Percentiles rank a stretch among this genome's conserved stretches.
Conservation (phyloP, 1,284 basidiomycete species). For the Puccinia coronata region DNA sequence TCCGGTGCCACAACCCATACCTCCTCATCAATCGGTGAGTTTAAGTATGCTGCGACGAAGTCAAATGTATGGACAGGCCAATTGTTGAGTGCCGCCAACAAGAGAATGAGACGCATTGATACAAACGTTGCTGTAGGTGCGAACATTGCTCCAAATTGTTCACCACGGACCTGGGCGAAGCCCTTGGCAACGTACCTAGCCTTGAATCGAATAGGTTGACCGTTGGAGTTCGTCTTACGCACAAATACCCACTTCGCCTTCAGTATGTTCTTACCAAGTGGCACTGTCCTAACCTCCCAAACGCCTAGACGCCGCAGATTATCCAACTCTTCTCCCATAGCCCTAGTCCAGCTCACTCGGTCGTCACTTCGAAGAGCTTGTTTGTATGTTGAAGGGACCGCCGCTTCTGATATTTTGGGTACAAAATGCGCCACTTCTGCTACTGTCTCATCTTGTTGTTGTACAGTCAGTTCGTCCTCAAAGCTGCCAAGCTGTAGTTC, state of each 20-base stretch:
- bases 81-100: neutral
- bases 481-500: neutral
- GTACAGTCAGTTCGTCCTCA: neutral
- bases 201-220: neutral
- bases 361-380: neutral
- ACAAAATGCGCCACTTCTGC: neutral
- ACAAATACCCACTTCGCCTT: neutral
- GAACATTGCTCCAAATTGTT: neutral
- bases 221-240: neutral
- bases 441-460: neutral
- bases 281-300: no score
- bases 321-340: neutral
- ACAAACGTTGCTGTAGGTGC: neutral
- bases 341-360: neutral
- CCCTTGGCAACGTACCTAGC: neutral
- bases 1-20: neutral
- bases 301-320: neutral
- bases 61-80: conserved; percentile 2
- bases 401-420: neutral
- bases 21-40: no score
- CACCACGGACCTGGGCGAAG: neutral
- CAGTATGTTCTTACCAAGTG: neutral
- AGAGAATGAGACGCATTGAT: neutral
- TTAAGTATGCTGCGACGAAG: neutral
- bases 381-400: neutral